Evolutionary conservation across 768 basidiomycete genomes (phyloP).

Genomic region (Rhizopogon vulgaris): DNA sequence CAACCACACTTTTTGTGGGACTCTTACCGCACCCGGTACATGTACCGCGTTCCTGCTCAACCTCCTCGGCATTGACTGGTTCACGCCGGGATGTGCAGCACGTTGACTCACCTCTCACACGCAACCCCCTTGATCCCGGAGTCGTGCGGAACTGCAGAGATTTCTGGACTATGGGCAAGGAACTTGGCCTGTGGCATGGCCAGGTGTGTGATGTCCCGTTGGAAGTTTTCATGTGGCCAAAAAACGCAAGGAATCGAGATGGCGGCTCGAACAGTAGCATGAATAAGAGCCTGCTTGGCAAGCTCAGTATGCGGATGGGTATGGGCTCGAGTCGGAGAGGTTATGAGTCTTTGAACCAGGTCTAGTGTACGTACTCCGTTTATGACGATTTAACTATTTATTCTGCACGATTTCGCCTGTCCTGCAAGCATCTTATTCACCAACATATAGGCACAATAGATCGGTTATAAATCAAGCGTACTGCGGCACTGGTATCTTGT

Average conservation of each 20-base stretch:
- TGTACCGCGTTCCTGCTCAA: constrained; percentile 70
- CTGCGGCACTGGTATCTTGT: no score
- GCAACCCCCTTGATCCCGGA: constrained; percentile 91
- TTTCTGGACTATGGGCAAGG: constrained; percentile 86
- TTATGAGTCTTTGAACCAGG: constrained; percentile 19
- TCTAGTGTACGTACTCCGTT: constrained; percentile 6
- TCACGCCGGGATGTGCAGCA: constrained; percentile 85
- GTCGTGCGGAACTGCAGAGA: constrained; percentile 76
- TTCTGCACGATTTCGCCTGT: neutral
- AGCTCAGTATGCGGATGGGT: constrained; percentile 30
- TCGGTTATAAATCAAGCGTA: neutral
- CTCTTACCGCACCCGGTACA: constrained; percentile 25
- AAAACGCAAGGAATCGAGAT: constrained; percentile 48
- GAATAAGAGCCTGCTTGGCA: constrained; percentile 31
- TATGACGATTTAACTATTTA: neutral
- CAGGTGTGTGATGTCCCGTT: constrained; percentile 81
- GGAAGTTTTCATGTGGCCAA: constrained; percentile 77
- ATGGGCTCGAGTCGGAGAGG: constrained; percentile 27
- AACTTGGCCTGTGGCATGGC: constrained; percentile 88
- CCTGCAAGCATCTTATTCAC: neutral
- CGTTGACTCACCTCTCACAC: constrained; percentile 71
- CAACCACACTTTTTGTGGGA: constrained; percentile 29
- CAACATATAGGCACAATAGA: neutral
- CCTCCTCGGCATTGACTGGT: constrained; percentile 88
- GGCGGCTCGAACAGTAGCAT: constrained; percentile 24